Percentiles rank a stretch among this genome's conserved stretches.
phyloP scores from a whole-genome alignment of 176 grass and related monocot species.

The Eleusine indica region DNA sequence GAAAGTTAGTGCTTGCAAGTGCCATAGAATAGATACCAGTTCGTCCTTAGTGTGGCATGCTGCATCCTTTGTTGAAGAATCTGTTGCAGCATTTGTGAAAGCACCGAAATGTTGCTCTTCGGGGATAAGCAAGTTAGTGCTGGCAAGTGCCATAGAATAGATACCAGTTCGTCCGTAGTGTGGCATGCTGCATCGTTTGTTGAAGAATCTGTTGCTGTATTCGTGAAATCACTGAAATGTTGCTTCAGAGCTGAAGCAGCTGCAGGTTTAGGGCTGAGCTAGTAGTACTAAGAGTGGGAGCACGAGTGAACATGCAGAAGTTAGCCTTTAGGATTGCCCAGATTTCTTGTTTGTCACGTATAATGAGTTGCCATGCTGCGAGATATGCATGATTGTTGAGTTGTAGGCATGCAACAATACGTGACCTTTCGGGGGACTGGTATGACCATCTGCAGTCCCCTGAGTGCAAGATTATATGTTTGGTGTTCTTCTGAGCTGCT shows the following conservation, averaged over 20 bases:
- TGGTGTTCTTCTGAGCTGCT: neutral
- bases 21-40: neutral
- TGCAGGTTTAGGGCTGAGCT: too few species aligned
- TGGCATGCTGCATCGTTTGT: neutral
- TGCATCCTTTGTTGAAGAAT: neutral
- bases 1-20: neutral
- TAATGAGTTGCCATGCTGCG: conserved; percentile 17
- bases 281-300: neutral
- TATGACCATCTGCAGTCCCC: neutral
- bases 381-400: neutral
- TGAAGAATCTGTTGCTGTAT: neutral
- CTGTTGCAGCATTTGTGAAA: too few species aligned
- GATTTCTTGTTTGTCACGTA: neutral
- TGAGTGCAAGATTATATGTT: neutral
- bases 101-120: neutral
- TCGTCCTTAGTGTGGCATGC: neutral
- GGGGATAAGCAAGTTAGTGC: neutral
- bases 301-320: neutral
- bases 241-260: too few species aligned
- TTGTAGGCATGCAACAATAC: conserved; percentile 24
- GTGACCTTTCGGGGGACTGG: neutral
- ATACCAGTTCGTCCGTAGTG: neutral
- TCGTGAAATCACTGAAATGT: neutral
- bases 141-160: neutral
- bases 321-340: neutral